phyloP scores from a whole-genome alignment of 2,329 filamentous ascomycete genomes.

The Pezicula carpinea region DNA sequence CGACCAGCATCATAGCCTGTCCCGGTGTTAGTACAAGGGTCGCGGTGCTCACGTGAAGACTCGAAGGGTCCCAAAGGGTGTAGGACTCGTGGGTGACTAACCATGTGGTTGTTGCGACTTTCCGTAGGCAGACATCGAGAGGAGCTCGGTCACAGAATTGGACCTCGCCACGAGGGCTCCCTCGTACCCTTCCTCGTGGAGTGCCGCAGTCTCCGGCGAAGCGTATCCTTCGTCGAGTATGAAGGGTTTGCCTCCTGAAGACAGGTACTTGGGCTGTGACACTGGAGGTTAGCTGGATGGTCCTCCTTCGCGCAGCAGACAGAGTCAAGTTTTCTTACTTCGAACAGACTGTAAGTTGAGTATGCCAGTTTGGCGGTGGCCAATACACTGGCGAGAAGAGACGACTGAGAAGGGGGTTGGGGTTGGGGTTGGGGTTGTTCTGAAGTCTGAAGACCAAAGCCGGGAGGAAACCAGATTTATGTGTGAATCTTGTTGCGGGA shows the following conservation, averaged over 20 bases:
- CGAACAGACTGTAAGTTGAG: conserved; percentile 28
- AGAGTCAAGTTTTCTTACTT: conserved; percentile 19
- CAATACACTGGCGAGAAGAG: neutral
- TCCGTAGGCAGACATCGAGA: conserved; percentile 78
- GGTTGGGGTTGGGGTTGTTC: neutral
- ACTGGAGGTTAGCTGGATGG: conserved; percentile 15
- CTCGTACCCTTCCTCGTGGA: conserved; percentile 32
- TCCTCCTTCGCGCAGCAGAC: neutral
- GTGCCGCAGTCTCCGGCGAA: conserved; percentile 29
- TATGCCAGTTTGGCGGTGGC: conserved; percentile 31
- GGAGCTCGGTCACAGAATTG: conserved; percentile 28
- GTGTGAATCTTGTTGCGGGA: neutral
- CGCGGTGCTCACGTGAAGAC: conserved; percentile 9
- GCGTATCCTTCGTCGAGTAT: conserved; percentile 31
- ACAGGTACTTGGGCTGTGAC: conserved; percentile 23
- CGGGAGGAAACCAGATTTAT: neutral
- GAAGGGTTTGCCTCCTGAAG: conserved; percentile 24
- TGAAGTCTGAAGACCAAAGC: conserved; percentile 1
- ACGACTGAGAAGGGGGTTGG: neutral
- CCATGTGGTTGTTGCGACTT: conserved; percentile 75
- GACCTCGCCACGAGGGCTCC: conserved; percentile 29
- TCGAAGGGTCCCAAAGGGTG: neutral
- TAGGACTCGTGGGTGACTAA: conserved; percentile 44
- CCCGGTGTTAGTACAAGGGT: conserved; percentile 9
- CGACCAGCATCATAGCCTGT: conserved; percentile 27